Evolutionary conservation across 257 asterid genomes (phyloP).

Genomic region (Fraxinus quadrangulata): DNA sequence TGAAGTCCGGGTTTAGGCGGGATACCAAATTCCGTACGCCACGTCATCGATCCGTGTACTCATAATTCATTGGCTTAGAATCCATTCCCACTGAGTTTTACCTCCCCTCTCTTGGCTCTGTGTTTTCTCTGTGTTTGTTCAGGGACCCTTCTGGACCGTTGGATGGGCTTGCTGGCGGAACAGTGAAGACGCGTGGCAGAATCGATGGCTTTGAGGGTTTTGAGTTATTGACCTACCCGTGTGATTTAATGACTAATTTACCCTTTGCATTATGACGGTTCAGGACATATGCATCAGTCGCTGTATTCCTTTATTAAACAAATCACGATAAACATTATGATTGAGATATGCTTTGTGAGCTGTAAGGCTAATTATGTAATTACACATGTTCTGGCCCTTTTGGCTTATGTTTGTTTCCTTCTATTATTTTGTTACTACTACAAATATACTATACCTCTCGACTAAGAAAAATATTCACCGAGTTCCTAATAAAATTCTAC

Average conservation of each 20-base stretch:
- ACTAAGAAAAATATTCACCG: no score
- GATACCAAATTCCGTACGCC: slow-evolving; percentile 62
- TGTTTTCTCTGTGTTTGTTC: slow-evolving; percentile 79
- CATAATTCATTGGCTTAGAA: slow-evolving; percentile 23
- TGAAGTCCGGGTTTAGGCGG: slow-evolving; percentile 99
- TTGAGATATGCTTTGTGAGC: slow-evolving; percentile 37
- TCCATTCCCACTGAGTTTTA: not conserved
- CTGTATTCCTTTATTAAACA: slow-evolving; percentile 49
- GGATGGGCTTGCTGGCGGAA: slow-evolving; percentile 24
- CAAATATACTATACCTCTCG: no score
- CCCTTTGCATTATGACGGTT: slow-evolving; percentile 58
- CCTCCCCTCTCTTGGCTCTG: slow-evolving; percentile 43
- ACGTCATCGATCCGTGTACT: slow-evolving; percentile 58
- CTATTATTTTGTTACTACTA: not conserved
- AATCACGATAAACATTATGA: slow-evolving; percentile 36
- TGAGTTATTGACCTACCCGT: slow-evolving; percentile 23
- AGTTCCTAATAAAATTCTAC: no score
- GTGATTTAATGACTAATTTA: slow-evolving; percentile 46
- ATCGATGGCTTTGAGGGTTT: slow-evolving; percentile 23
- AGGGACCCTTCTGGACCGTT: slow-evolving; percentile 37
- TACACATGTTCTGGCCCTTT: not conserved
- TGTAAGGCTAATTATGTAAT: slow-evolving; percentile 35
- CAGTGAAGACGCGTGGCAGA: slow-evolving; percentile 38
- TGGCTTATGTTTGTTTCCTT: not conserved
- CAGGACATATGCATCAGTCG: slow-evolving; percentile 35